Evolutionary conservation across 2,329 filamentous ascomycete genomes (phyloP).

Genomic region (Pseudonectria foliicola): DNA sequence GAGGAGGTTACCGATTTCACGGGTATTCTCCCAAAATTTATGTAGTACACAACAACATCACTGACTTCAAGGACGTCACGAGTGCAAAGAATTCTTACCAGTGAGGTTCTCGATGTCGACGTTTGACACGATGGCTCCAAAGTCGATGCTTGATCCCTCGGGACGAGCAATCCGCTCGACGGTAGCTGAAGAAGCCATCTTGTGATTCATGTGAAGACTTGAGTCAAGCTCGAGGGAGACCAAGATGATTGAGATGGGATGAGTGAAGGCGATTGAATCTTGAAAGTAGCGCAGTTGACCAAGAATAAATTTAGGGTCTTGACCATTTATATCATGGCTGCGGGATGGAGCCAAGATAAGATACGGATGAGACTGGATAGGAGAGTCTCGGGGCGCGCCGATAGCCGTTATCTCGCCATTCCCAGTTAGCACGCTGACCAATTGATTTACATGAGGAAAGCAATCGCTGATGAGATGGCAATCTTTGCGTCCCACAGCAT

Average conservation of each 20-base stretch:
- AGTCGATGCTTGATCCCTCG: slow-evolving; percentile 40
- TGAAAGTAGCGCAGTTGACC: too few species aligned
- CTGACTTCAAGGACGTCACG: neutral
- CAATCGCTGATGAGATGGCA: too few species aligned
- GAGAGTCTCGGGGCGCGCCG: too few species aligned
- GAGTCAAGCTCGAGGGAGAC: neutral
- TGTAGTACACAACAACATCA: slow-evolving; percentile 4
- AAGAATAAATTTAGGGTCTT: too few species aligned
- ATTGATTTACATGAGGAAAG: too few species aligned
- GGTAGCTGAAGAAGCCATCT: slow-evolving; percentile 21
- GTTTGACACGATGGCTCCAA: slow-evolving; percentile 53
- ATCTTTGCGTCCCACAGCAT: too few species aligned
- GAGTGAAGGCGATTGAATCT: slow-evolving; percentile 1
- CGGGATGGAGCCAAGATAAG: too few species aligned
- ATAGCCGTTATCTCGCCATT: too few species aligned
- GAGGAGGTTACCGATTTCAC: slow-evolving; percentile 54
- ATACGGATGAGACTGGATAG: too few species aligned
- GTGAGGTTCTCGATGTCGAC: slow-evolving; percentile 55
- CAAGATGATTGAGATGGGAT: neutral
- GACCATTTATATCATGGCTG: too few species aligned
- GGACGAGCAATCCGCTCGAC: slow-evolving; percentile 32
- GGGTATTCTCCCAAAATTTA: slow-evolving; percentile 43
- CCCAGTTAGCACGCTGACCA: too few species aligned
- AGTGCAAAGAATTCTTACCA: slow-evolving; percentile 37
- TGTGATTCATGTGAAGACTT: too few species aligned